A percentile compares a stretch with the other conserved stretches of the same genome.
Conservation (phyloP, 2,329 filamentous ascomycete genomes). For the Aspergillus awamori region DNA sequence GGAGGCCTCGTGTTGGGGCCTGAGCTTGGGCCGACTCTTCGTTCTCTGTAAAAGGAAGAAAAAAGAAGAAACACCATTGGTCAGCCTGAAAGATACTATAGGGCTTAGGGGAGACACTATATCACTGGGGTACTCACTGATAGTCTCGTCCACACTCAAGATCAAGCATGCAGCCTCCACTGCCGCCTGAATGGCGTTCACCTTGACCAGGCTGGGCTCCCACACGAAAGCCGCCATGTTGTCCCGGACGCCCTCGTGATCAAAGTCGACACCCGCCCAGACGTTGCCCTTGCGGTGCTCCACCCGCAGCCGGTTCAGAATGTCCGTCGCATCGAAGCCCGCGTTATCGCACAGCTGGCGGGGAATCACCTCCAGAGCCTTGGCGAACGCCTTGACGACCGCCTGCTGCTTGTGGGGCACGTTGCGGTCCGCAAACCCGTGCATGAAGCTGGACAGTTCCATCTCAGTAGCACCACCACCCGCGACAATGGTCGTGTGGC, state of each 20-base stretch:
- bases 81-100: constrained; percentile 21
- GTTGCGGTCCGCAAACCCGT: constrained; percentile 89
- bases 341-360: constrained; percentile 98
- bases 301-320: constrained; percentile 92
- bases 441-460: constrained; percentile 92
- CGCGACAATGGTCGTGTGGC: constrained; percentile 91
- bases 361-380: constrained; percentile 94
- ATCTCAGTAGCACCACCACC: constrained; percentile 95
- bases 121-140: constrained; percentile 58
- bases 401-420: constrained; percentile 93
- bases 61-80: not conserved
- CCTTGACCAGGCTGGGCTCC: constrained; percentile 94
- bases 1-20: constrained; percentile 73
- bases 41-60: constrained; percentile 61
- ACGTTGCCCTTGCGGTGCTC: constrained; percentile 91
- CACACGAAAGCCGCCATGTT: constrained; percentile 97
- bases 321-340: constrained; percentile 96
- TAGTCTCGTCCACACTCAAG: constrained; percentile 95
- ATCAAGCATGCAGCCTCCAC: constrained; percentile 96
- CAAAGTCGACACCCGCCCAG: constrained; percentile 96
- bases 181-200: constrained; percentile 94
- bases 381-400: constrained; percentile 97
- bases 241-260: constrained; percentile 86
- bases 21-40: constrained; percentile 88
- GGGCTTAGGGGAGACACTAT: not conserved